Conservation (phyloP, 768 basidiomycete species). For the Tricholoma terreum region DNA sequence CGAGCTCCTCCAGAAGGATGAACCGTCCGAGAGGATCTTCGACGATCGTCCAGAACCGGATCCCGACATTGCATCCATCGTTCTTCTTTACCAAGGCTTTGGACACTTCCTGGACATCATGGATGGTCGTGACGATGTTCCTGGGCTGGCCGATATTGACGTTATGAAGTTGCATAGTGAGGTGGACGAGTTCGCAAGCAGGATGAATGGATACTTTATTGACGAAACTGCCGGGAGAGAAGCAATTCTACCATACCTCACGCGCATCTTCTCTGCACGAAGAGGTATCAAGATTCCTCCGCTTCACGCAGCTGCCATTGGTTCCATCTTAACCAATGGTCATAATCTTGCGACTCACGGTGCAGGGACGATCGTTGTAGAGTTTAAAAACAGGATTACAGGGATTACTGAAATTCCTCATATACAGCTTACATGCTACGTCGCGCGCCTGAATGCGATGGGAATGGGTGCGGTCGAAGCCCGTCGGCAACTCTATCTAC, state of each 20-base stretch:
- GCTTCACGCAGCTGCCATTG: background rate
- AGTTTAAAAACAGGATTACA: background rate
- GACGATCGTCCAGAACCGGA: background rate
- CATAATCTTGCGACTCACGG: background rate
- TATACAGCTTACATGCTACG: background rate
- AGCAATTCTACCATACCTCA: background rate
- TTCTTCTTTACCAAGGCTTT: no score
- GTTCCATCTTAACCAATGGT: background rate
- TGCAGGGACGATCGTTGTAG: background rate
- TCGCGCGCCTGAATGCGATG: background rate
- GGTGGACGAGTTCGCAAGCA: background rate
- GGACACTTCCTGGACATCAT: background rate
- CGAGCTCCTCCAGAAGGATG: background rate
- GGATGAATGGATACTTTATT: background rate
- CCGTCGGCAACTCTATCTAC: background rate
- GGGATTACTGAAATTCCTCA: background rate
- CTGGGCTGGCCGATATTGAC: background rate
- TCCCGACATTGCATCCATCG: no score
- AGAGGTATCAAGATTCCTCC: background rate
- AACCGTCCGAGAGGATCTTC: background rate
- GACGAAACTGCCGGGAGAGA: background rate
- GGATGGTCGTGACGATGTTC: background rate
- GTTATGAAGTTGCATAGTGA: background rate
- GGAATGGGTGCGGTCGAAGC: background rate
- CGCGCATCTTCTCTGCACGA: background rate